Base-by-base conservation (phyloP, 2,329 filamentous ascomycete genomes). In the Sclerotinia nivalis region DNA sequence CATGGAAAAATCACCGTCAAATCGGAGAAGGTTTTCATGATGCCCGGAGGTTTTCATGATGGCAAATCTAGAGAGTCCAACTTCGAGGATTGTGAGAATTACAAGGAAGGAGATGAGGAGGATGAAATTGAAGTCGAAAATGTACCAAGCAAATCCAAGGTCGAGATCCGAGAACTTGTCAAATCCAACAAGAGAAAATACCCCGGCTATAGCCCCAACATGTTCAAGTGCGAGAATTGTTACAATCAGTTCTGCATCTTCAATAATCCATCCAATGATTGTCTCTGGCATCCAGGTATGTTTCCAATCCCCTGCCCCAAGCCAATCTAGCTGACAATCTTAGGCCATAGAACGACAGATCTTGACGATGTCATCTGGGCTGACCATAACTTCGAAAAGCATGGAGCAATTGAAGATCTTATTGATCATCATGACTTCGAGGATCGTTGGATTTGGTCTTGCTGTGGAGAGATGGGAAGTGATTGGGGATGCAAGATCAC, bases 361-460 rank as follows among this genome's bases (percentile, higher is more conserved):
- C 40, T 15, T 18, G 25, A 45, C 18, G 58, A 61, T 7, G 20
- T 47, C 6, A 31, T 28, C 20, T 61, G 58, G 58, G 58, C 40
- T 15, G 58, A 47, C 13, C 18, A 61, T 61, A 40, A 61, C 20
- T 1, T 12, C 4, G 25, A 61, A 18, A 47, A 15, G 28, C 5
- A 61, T 3, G 40, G 58, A n/a, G 40, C 40, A 31, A 47, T 31
- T n/a, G 58, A 61, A 47, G 28, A 45, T 47, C 58, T 47, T 8
- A 34, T 61, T 15, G 58, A 61, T 47, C 25, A 61, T 4, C 40
- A 25, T 2, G 58, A 61, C 25, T 61, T 47, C 5, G 58, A 61
- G 25, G 58, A 61, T 31, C 58, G 58, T 47, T 61, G 40, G 58
- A 47, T 61, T n/a, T 61, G 58, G 58, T 47, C 58, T 13, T 61